Conservation (phyloP, 257 asterid species). For the Galeopsis tetrahit region DNA sequence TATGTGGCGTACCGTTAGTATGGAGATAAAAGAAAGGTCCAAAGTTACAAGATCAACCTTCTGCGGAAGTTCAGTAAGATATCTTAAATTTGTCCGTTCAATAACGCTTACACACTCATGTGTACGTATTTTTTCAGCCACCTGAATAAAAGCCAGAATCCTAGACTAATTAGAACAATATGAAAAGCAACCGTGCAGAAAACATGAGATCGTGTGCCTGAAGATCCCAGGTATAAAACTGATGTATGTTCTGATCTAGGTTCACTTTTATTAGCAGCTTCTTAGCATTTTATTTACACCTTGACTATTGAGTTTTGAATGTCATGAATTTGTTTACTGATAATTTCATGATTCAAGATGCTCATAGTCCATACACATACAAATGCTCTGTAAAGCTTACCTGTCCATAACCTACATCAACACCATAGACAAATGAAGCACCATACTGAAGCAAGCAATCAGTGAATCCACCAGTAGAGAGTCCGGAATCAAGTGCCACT, state of each 20-base stretch:
- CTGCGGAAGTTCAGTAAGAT: conserved; percentile 86
- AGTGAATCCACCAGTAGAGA: conserved; percentile 98
- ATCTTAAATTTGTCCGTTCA: conserved; percentile 91
- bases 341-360: not conserved
- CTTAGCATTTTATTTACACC: conserved; percentile 10
- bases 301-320: conserved; percentile 9
- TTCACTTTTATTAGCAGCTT: conserved; percentile 1
- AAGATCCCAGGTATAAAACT: not conserved
- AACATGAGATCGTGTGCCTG: not conserved
- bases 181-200: conserved; percentile 4
- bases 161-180: conserved; percentile 30
- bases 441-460: conserved; percentile 97
- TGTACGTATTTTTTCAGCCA: conserved; percentile 88
- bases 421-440: conserved; percentile 95
- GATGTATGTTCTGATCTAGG: not conserved
- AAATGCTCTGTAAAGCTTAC: conserved; percentile 36
- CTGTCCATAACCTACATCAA: conserved; percentile 99
- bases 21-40: conserved; percentile 96
- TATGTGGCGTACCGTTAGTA: conserved; percentile 65
- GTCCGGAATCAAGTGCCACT: conserved; percentile 99
- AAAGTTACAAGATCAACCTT: conserved; percentile 91
- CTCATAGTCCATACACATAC: not conserved
- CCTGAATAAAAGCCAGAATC: conserved; percentile 50
- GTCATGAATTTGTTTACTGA: conserved; percentile 1
- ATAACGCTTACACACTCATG: conserved; percentile 76